These are phyloP conservation scores for Botrytis galanthina DNA, from an alignment of 2,329 filamentous ascomycete species.

Conservation along the genomic window DNA sequence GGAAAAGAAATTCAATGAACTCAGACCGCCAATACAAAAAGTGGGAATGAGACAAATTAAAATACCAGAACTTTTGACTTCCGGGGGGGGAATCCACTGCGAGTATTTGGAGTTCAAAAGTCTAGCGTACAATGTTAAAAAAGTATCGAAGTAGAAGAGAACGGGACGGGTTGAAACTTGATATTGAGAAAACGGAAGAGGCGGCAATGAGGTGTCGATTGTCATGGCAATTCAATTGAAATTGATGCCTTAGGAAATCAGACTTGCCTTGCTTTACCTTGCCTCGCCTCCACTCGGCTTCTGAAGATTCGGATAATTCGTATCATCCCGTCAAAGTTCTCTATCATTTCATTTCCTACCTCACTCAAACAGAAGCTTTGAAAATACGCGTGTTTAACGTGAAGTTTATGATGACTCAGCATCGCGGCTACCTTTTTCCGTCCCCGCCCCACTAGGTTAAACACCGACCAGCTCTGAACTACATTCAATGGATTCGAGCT, in stretches of 20 bases:
- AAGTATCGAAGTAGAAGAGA: background rate
- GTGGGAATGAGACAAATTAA: background rate
- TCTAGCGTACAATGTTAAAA: background rate
- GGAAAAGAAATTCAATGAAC: background rate
- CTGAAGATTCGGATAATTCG: background rate
- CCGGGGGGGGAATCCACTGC: background rate
- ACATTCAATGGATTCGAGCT: background rate
- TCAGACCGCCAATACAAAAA: background rate
- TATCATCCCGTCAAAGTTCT: background rate
- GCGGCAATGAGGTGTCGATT: constrained; percentile 2
- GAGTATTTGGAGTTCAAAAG: no score
- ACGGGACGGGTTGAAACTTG: background rate
- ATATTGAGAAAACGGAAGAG: background rate
- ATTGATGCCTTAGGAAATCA: background rate
- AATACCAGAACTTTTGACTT: background rate
- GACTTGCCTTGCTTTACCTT: background rate
- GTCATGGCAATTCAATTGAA: background rate
- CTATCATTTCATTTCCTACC: background rate
- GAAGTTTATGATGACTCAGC: constrained; percentile 11
- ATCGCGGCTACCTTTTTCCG: background rate
- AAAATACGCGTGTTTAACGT: background rate
- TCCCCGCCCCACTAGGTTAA: background rate
- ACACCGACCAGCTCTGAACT: no score
- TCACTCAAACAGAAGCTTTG: background rate
- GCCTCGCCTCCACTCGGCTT: background rate